These are phyloP conservation scores for Phoma sp. DNA, from an alignment of 2,329 filamentous ascomycete genomes.

Conservation along the genomic window DNA sequence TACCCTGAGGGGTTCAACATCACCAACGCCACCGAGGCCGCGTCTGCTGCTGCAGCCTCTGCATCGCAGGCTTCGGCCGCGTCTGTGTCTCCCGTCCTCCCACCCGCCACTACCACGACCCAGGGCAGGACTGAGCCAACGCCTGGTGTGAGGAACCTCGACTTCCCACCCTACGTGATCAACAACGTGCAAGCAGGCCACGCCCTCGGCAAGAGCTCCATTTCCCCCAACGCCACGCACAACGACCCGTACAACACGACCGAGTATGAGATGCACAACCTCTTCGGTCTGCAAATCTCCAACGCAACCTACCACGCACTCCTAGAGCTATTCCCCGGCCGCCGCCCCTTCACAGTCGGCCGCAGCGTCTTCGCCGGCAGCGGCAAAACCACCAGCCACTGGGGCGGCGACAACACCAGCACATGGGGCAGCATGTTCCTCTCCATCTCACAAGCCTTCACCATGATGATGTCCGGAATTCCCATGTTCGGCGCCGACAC, in stretches of 20 bases:
- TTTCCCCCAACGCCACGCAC: conserved; percentile 77
- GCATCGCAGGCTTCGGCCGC: conserved; percentile 56
- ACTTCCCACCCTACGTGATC: conserved; percentile 75
- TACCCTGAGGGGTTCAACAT: conserved; percentile 73
- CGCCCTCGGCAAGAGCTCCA: conserved; percentile 64
- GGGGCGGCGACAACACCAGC: conserved; percentile 73
- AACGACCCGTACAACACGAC: conserved; percentile 61
- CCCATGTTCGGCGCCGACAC: conserved; percentile 69
- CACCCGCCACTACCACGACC: conserved; percentile 39
- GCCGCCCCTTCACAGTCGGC: conserved; percentile 19
- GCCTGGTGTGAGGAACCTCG: conserved; percentile 67
- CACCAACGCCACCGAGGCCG: conserved; percentile 69
- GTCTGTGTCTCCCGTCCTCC: conserved; percentile 33
- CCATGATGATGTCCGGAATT: conserved; percentile 73
- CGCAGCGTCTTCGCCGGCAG: conserved; percentile 23
- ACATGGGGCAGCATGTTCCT: conserved; percentile 74
- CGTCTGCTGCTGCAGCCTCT: conserved; percentile 61
- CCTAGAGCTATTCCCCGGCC: conserved; percentile 61
- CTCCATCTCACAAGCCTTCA: conserved; percentile 75
- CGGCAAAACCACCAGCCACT: conserved; percentile 47
- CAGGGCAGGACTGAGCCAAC: conserved; percentile 66
- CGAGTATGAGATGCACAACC: conserved; percentile 82
- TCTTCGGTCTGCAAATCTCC: conserved; percentile 53
- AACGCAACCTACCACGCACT: conserved; percentile 64
- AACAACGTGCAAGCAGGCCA: conserved; percentile 74